Base-by-base conservation (phyloP, 2,329 filamentous ascomycete genomes). In the Leptosphaerulina australis region DNA sequence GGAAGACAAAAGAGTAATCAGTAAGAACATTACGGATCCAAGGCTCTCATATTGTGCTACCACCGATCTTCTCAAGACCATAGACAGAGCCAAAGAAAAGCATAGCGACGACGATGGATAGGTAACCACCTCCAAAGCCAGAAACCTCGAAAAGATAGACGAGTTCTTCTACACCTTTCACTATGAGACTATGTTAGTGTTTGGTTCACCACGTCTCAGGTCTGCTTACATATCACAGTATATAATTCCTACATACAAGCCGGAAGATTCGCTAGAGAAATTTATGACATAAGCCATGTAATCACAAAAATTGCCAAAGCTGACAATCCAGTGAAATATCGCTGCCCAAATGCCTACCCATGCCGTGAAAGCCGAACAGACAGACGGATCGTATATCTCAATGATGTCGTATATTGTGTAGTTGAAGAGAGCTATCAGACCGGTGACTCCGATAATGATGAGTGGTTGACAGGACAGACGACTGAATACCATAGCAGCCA, bases 321-420 rank as follows among this genome's bases (percentile, higher is more conserved):
- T 76, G 5, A 79, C 76, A 5, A 82, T 71, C 80, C 80, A 84
- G 59, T 85, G 82, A 33, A 81, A 81, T 14, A 83, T 78, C 1
- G 80, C 80, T 0, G 79, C 78, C 81, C 80, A 84, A 17, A 84
- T 83, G 1, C 75, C 77, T 0, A 79, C 77, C 81, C 81, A 83
- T 3, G 76, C 76, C 65, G 83, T 81, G 59, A 83, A 81, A 37
- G 77, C 74, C 0, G 79, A 76, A 60, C 83, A 83, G 5, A 82
- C 69, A 1, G 69, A 58, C 2, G 77, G 74, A 30, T 81, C 79
- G 51, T 83, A 77, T 10, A 70, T 70, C 20, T 66, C 67, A 34
- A 82, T 74, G 44, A 84, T 83, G 50, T 83, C 79, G 66, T 81
- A 84, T 53, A 83, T 82, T 18, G 81, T 84, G 59, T 82, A 83